A percentile compares a stretch with the other conserved stretches of the same genome.
These are phyloP conservation scores for Populus hybrid DNA, from an alignment of 441 rosid genomes.

Conservation along the genomic window DNA sequence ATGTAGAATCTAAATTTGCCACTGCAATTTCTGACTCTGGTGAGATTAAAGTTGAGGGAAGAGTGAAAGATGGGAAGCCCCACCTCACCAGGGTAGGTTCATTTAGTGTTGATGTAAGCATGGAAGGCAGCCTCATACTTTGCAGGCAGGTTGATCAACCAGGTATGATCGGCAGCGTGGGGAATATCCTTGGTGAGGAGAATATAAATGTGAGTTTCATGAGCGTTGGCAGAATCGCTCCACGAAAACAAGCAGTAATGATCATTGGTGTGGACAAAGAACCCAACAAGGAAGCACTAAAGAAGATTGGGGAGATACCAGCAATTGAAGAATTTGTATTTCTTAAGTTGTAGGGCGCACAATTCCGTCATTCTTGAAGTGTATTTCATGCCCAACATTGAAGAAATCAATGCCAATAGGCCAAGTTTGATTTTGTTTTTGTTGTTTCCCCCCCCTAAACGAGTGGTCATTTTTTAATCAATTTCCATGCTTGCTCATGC, in stretches of 20 bases:
- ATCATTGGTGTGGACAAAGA: slow-evolving; percentile 77
- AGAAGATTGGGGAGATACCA: slow-evolving; percentile 55
- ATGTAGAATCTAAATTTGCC: too few relatives aligned
- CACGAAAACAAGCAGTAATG: slow-evolving; percentile 50
- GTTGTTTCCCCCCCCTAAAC: not conserved
- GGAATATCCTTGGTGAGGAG: slow-evolving; percentile 22
- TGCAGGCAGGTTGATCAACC: slow-evolving; percentile 87
- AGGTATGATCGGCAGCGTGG: slow-evolving; percentile 71
- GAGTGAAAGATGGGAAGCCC: slow-evolving; percentile 61
- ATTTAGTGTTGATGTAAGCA: slow-evolving; percentile 67
- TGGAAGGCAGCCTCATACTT: slow-evolving; percentile 70
- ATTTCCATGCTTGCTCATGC: not conserved
- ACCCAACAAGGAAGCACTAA: slow-evolving; percentile 51
- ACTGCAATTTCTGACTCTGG: too few relatives aligned
- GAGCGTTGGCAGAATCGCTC: too few relatives aligned
- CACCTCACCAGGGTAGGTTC: slow-evolving; percentile 65
- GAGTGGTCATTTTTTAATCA: not conserved
- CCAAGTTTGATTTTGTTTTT: not conserved
- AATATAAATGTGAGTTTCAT: too few relatives aligned
- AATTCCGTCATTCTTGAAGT: not conserved
- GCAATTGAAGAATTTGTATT: slow-evolving; percentile 69
- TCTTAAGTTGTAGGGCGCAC: slow-evolving; percentile 45
- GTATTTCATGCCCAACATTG: not conserved
- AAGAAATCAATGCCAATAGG: not conserved
- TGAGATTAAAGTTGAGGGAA: slow-evolving; percentile 57